These are phyloP conservation scores for Sequoiadendron giganteum DNA, from an alignment of 75 land plant species.

Conservation along the genomic window DNA sequence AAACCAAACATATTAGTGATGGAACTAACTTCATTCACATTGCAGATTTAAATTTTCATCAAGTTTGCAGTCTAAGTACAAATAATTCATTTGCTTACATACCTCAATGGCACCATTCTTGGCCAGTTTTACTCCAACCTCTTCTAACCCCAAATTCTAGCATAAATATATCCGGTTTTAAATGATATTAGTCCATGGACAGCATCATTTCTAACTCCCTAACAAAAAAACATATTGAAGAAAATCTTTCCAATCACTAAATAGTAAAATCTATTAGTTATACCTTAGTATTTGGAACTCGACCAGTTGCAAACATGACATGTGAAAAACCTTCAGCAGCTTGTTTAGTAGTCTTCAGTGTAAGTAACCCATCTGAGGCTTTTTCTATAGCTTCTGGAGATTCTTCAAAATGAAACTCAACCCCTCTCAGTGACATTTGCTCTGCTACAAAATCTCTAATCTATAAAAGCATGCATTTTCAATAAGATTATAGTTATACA, in stretches of 20 bases:
- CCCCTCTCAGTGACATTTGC: slow-evolving; percentile 88
- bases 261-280: neutral
- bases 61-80: neutral
- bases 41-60: neutral
- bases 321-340: slow-evolving; percentile 75
- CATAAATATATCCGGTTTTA: slow-evolving; percentile 7
- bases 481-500: neutral
- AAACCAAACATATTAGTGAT: neutral
- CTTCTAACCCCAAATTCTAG: slow-evolving; percentile 91
- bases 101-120: slow-evolving; percentile 94
- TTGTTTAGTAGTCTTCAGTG: slow-evolving; percentile 80
- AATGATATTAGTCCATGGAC: neutral
- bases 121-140: slow-evolving; percentile 75
- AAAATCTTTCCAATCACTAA: slow-evolving; percentile 1
- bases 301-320: slow-evolving; percentile 99
- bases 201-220: neutral
- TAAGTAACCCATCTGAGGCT: slow-evolving; percentile 63
- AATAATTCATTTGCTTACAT: neutral
- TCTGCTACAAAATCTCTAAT: slow-evolving; percentile 91
- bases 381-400: slow-evolving; percentile 83
- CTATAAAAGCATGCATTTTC: slow-evolving; percentile 33
- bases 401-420: slow-evolving; percentile 92
- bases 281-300: slow-evolving; percentile 96
- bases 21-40: neutral
- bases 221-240: neutral